A percentile compares a stretch with the other conserved stretches of the same genome.
These are phyloP conservation scores for Isatis lusitanica DNA, from an alignment of 441 rosid genomes.

Conservation along the genomic window DNA sequence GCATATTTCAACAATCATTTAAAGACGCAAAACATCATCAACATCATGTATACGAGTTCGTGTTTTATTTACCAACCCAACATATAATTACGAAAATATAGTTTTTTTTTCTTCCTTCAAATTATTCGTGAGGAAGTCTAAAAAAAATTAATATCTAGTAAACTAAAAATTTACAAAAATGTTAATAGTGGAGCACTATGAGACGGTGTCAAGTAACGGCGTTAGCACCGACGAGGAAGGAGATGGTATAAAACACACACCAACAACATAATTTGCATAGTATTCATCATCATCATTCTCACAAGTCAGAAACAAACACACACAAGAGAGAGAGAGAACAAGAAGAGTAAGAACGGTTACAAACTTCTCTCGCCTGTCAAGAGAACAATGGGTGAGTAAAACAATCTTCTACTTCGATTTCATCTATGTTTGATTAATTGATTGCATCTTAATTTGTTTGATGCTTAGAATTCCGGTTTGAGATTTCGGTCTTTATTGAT, in stretches of 20 bases:
- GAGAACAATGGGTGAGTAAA: slow-evolving; percentile 42
- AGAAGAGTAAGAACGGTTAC: slow-evolving; percentile 16
- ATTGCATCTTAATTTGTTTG: slow-evolving; percentile 6
- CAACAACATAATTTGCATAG: slow-evolving; percentile 37
- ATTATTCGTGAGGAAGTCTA: neutral
- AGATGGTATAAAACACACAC: slow-evolving; percentile 31
- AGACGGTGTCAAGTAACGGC: slow-evolving; percentile 52
- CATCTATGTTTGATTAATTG: slow-evolving; percentile 6
- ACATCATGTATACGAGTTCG: neutral
- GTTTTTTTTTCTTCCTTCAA: neutral
- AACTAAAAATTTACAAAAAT: slow-evolving; percentile 1
- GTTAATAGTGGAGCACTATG: slow-evolving; percentile 24
- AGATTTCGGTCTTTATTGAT: slow-evolving; percentile 6
- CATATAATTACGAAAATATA: neutral
- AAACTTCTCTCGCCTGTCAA: slow-evolving; percentile 35
- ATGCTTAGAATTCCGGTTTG: slow-evolving; percentile 11
- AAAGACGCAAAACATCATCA: neutral
- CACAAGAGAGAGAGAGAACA: slow-evolving; percentile 6
- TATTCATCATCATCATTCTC: slow-evolving; percentile 29
- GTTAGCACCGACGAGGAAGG: slow-evolving; percentile 62
- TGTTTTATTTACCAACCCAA: slow-evolving; percentile 17
- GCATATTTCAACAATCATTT: slow-evolving; percentile 13
- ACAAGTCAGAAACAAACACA: slow-evolving; percentile 14
- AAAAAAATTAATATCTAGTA: slow-evolving; percentile 7
- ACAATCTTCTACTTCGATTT: slow-evolving; percentile 22